phyloP scores from a whole-genome alignment of 352 stramenopile genomes.

The Phytophthora citrophthora region DNA sequence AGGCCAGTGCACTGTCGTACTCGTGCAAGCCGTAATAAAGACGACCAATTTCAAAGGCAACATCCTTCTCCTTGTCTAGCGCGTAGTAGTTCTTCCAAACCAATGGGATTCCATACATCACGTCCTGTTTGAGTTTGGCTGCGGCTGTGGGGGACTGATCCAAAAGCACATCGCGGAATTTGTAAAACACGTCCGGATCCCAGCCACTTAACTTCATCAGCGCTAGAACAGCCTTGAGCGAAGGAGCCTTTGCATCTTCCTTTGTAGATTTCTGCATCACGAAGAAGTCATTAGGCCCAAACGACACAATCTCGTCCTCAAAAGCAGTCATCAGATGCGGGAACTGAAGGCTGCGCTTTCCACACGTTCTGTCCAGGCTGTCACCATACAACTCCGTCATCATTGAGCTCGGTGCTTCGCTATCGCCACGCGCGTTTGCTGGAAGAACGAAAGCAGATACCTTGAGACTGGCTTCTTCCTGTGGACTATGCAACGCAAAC shows the following conservation, averaged over 20 bases:
- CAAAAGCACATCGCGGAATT: constrained; percentile 93
- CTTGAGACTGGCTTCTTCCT: constrained; percentile 94
- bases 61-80: constrained; percentile 93
- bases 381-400: constrained; percentile 58
- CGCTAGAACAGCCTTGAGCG: constrained; percentile 88
- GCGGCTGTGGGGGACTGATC: constrained; percentile 78
- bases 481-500: constrained; percentile 93
- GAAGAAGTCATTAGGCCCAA: constrained; percentile 96
- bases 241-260: constrained; percentile 81
- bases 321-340: constrained; percentile 82
- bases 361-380: constrained; percentile 67
- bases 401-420: constrained; percentile 6
- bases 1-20: constrained; percentile 90
- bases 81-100: constrained; percentile 95
- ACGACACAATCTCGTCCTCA: constrained; percentile 85
- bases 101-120: constrained; percentile 83
- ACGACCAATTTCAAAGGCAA: constrained; percentile 90
- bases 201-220: constrained; percentile 93
- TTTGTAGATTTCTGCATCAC: constrained; percentile 92
- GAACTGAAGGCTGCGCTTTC: constrained; percentile 63
- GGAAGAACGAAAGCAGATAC: constrained; percentile 89
- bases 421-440: constrained; percentile 20
- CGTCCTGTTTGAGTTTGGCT: constrained; percentile 78
- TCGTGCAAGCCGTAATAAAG: constrained; percentile 94
- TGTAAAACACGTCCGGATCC: constrained; percentile 96